Conservation (phyloP, 148 eudicot species). For the Mesembryanthemum crystallinum region DNA sequence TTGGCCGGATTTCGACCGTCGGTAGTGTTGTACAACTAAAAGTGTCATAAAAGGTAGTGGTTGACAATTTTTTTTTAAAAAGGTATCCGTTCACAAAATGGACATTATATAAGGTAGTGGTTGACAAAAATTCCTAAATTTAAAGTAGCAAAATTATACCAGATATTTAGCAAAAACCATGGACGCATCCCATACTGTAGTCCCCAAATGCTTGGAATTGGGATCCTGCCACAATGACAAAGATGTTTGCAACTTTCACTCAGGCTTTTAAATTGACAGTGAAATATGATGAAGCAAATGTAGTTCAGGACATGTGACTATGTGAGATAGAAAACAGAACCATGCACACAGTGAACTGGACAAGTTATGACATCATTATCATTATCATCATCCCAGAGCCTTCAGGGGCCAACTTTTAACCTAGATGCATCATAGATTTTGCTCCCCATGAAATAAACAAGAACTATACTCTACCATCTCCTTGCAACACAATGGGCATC, state of each 20-base stretch:
- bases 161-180: constrained; percentile 88
- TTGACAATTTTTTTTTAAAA: too few species aligned
- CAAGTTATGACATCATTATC: too few species aligned
- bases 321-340: too few species aligned
- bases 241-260: not conserved
- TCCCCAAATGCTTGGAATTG: constrained; percentile 91
- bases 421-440: not conserved
- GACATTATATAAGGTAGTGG: too few species aligned
- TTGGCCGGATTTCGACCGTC: too few species aligned
- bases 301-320: too few species aligned
- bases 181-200: constrained; percentile 98
- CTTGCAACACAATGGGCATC: not conserved
- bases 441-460: not conserved
- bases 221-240: constrained; percentile 66
- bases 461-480: not conserved
- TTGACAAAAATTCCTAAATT: too few species aligned
- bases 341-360: too few species aligned
- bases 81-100: too few species aligned
- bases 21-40: too few species aligned
- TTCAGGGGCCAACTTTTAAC: not conserved
- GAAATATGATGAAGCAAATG: not conserved
- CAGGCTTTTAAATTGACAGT: not conserved
- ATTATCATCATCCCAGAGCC: too few species aligned
- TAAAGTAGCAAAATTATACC: constrained; percentile 41
- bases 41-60: too few species aligned